Percentiles rank a stretch among this genome's conserved stretches.
Evolutionary conservation across 306 rosid species (phyloP).

Genomic region (Glycine soja): DNA sequence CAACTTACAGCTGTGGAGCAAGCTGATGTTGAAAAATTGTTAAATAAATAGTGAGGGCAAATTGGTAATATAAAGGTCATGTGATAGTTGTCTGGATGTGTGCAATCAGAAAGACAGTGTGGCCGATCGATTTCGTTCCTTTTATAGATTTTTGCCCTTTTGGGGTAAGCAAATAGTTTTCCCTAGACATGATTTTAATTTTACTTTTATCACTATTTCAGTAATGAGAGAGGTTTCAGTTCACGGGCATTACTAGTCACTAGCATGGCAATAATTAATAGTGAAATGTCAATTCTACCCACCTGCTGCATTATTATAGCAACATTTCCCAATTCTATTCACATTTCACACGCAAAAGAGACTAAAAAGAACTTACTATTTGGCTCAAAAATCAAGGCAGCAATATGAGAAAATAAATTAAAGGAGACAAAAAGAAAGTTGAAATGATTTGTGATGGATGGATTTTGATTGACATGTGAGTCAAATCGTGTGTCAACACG

Average conservation of each 20-base stretch:
- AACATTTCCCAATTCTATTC: not conserved
- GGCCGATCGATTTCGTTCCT: not conserved
- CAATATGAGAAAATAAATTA: not conserved
- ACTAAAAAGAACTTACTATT: not conserved
- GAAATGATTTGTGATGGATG: not conserved
- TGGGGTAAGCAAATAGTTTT: not conserved
- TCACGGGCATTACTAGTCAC: not conserved
- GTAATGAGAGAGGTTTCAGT: not conserved
- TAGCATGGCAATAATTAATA: not conserved
- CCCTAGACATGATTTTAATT: not conserved
- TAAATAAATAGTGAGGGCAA: not conserved
- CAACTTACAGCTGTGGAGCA: not conserved
- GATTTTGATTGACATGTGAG: not conserved
- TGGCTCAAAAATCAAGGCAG: not conserved
- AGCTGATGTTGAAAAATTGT: not conserved
- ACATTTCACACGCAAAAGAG: not conserved
- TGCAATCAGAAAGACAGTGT: not conserved
- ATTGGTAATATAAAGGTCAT: not conserved
- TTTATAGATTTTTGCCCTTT: not conserved
- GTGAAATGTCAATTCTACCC: not conserved
- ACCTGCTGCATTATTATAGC: not conserved
- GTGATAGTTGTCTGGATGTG: not conserved
- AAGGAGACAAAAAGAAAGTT: not conserved
- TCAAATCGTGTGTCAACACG: not conserved
- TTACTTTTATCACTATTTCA: not conserved